Evolutionary conservation across 352 stramenopile genomes (phyloP).

Genomic region (Phytophthora brassicae): DNA sequence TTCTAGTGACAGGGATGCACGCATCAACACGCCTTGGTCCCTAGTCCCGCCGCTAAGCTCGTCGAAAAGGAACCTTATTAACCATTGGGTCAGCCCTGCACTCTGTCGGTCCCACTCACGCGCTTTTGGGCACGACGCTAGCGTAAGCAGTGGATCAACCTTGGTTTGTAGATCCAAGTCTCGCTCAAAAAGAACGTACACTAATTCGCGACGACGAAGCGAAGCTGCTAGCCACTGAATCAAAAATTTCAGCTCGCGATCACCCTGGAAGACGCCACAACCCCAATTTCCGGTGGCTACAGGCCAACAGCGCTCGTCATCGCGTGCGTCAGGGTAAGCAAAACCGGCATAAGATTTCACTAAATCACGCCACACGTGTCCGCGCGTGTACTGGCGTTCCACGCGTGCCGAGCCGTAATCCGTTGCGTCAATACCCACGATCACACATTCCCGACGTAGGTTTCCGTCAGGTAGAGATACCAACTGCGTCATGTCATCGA

Average conservation of each 20-base stretch:
- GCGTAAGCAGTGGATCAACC: slow-evolving; percentile 32
- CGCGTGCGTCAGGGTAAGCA: slow-evolving; percentile 31
- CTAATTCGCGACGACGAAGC: slow-evolving; percentile 41
- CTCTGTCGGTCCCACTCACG: slow-evolving; percentile 29
- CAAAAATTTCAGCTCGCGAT: slow-evolving; percentile 79
- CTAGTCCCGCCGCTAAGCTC: slow-evolving; percentile 12
- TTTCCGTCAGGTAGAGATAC: slow-evolving; percentile 4
- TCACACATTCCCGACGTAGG: slow-evolving; percentile 51
- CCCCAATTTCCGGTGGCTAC: slow-evolving; percentile 84
- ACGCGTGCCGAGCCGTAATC: slow-evolving; percentile 49
- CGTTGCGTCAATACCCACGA: slow-evolving; percentile 74
- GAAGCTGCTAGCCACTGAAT: slow-evolving; percentile 83
- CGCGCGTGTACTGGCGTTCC: slow-evolving; percentile 47
- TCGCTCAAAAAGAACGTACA: slow-evolving; percentile 65
- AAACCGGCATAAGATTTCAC: slow-evolving; percentile 74
- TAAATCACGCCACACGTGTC: slow-evolving; percentile 62
- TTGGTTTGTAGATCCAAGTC: slow-evolving; percentile 45
- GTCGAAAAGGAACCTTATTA: slow-evolving; percentile 31
- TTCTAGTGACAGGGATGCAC: slow-evolving; percentile 25
- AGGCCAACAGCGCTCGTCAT: slow-evolving; percentile 32
- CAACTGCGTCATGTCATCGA: slow-evolving; percentile 38
- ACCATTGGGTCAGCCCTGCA: slow-evolving; percentile 26
- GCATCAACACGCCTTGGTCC: slow-evolving; percentile 17
- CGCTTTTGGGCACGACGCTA: slow-evolving; percentile 18
- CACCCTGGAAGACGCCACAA: slow-evolving; percentile 74